phyloP scores from a whole-genome alignment of 1,284 basidiomycete species.

The Ustanciosporium gigantosporum region DNA sequence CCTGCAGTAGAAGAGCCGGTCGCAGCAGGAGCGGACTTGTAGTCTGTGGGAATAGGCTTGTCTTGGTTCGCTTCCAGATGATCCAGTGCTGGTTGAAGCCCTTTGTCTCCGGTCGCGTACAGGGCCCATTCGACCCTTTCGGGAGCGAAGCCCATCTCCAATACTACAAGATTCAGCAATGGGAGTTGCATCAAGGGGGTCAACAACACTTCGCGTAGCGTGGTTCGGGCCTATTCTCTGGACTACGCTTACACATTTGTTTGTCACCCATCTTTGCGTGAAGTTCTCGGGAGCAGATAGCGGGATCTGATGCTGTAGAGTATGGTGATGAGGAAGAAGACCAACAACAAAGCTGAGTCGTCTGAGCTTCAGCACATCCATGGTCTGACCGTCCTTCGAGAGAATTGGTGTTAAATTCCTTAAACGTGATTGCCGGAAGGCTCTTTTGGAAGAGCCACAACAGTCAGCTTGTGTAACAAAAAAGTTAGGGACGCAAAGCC shows the following conservation, averaged over 20 bases:
- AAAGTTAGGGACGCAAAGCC: too few species aligned
- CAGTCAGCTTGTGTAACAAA: too few species aligned
- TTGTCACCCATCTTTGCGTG: slow-evolving; percentile 1
- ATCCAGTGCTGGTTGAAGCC: slow-evolving; percentile 56
- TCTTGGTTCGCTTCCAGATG: slow-evolving; percentile 57
- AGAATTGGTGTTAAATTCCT: too few species aligned
- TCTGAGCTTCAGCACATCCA: too few species aligned
- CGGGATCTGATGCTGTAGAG: too few species aligned
- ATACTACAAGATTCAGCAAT: slow-evolving; percentile 29
- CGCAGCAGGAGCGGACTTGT: slow-evolving; percentile 18
- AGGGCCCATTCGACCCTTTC: slow-evolving; percentile 59
- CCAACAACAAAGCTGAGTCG: too few species aligned
- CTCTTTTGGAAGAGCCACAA: too few species aligned
- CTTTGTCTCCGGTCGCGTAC: slow-evolving; percentile 40
- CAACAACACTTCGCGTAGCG: background rate
- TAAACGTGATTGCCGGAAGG: too few species aligned
- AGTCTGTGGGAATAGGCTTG: slow-evolving; percentile 42
- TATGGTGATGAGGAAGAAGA: too few species aligned
- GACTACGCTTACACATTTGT: background rate
- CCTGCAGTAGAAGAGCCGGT: slow-evolving; percentile 7
- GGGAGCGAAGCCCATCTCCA: slow-evolving; percentile 58
- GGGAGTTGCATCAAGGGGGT: background rate
- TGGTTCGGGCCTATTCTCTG: background rate
- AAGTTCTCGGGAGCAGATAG: too few species aligned
- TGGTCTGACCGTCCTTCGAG: too few species aligned